Evolutionary conservation across 192 early-diverging fungal genomes (phyloP).

Genomic region (Haplosporangium gracile): DNA sequence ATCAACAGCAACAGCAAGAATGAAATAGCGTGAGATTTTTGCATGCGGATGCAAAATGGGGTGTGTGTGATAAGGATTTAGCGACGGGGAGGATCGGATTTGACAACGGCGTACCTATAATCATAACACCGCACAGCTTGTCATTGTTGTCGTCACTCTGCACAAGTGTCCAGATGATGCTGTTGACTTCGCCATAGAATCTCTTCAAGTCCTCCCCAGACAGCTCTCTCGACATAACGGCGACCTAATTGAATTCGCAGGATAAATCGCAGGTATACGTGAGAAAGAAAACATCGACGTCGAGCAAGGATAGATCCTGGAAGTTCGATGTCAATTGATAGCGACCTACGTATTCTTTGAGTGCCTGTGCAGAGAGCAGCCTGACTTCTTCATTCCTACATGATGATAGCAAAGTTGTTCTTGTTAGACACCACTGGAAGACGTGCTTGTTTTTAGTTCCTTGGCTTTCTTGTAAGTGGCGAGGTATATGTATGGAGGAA

Average conservation of each 20-base stretch:
- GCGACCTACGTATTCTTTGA: constrained; percentile 72
- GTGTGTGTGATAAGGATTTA: background rate
- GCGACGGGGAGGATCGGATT: constrained; percentile 6
- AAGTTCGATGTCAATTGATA: background rate
- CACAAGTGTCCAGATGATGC: constrained; percentile 84
- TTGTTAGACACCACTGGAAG: background rate
- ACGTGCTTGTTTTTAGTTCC: background rate
- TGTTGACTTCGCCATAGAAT: constrained; percentile 86
- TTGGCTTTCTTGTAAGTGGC: background rate
- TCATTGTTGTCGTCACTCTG: constrained; percentile 80
- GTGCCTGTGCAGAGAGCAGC: constrained; percentile 67
- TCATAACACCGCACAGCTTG: constrained; percentile 85
- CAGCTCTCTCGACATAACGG: constrained; percentile 68
- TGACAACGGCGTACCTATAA: constrained; percentile 71
- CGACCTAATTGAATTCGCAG: constrained; percentile 19
- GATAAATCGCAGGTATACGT: background rate
- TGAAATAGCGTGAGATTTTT: background rate
- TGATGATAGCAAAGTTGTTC: background rate
- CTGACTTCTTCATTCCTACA: constrained; percentile 74
- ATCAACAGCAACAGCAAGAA: background rate
- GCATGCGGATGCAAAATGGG: background rate
- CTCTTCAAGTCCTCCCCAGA: constrained; percentile 78
- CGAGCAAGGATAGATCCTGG: background rate
- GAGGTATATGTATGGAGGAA: background rate
- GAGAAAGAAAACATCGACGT: background rate